Conservation (phyloP, 495 filamentous ascomycete genomes). For the Entonaema liquescens region DNA sequence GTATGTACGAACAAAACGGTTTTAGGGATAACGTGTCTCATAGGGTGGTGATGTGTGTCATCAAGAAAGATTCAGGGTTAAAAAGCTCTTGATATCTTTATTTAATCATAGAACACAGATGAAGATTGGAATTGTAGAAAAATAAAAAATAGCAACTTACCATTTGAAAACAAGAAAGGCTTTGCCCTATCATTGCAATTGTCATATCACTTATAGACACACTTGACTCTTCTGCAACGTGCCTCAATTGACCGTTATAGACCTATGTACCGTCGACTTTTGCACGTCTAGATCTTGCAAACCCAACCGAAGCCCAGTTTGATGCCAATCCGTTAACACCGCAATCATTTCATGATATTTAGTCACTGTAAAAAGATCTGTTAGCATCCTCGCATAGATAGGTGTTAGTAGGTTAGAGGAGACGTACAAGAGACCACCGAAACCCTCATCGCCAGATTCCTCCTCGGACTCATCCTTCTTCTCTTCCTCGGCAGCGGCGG, state of each 20-base stretch:
- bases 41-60: conserved; percentile 59
- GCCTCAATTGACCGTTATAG: conserved; percentile 55
- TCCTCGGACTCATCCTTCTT: conserved; percentile 69
- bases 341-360: conserved; percentile 47
- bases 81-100: conserved; percentile 62
- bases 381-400: conserved; percentile 12
- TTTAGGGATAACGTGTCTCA: conserved; percentile 53
- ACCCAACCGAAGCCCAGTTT: conserved; percentile 50
- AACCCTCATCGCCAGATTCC: conserved; percentile 66
- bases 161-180: conserved; percentile 43
- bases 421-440: conserved; percentile 76
- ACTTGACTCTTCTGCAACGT: conserved; percentile 39
- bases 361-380: conserved; percentile 50
- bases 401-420: neutral
- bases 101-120: conserved; percentile 61
- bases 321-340: conserved; percentile 48
- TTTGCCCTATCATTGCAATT: conserved; percentile 8
- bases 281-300: conserved; percentile 49
- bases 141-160: conserved; percentile 52
- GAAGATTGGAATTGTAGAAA: neutral
- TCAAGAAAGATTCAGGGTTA: conserved; percentile 63
- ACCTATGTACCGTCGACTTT: conserved; percentile 53
- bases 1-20: conserved; percentile 28
- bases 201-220: conserved; percentile 29
- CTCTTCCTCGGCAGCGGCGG: conserved; percentile 61